Evolutionary conservation across 345 rosid genomes (phyloP).

Genomic region (Corchorus olitorius): DNA sequence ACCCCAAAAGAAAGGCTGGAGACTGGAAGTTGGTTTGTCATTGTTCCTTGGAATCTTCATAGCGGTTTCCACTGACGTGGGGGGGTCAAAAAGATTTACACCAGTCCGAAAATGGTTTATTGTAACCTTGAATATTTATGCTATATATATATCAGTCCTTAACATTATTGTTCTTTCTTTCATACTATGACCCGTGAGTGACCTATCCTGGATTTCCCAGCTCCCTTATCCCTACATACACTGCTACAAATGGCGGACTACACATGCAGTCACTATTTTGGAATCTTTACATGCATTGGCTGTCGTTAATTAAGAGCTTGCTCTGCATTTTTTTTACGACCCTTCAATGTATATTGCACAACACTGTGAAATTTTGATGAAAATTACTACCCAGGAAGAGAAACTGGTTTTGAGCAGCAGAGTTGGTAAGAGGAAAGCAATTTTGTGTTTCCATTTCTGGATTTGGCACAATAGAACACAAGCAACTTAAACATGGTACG

Average conservation of each 20-base stretch:
- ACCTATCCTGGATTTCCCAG: not conserved
- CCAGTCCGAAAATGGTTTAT: not conserved
- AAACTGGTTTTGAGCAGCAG: too few species aligned
- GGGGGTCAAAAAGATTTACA: not conserved
- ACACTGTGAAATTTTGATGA: not conserved
- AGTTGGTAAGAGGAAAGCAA: too few species aligned
- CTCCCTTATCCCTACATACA: not conserved
- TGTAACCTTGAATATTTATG: not conserved
- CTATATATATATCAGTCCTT: not conserved
- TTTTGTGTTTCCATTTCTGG: too few species aligned
- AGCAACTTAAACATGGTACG: too few species aligned
- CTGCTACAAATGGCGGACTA: not conserved
- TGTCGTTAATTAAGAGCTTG: not conserved
- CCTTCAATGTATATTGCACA: too few species aligned
- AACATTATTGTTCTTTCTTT: not conserved
- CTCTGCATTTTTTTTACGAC: too few species aligned
- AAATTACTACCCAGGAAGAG: not conserved
- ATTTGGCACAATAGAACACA: not conserved
- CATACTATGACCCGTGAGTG: slow-evolving; percentile 1
- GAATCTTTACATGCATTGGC: not conserved
- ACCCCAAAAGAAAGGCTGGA: not conserved
- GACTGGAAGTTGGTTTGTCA: not conserved
- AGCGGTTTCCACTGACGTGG: not conserved
- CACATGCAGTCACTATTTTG: not conserved
- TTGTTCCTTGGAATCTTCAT: slow-evolving; percentile 6